phyloP scores from a whole-genome alignment of 495 filamentous ascomycete species.

The Letharia columbiana region DNA sequence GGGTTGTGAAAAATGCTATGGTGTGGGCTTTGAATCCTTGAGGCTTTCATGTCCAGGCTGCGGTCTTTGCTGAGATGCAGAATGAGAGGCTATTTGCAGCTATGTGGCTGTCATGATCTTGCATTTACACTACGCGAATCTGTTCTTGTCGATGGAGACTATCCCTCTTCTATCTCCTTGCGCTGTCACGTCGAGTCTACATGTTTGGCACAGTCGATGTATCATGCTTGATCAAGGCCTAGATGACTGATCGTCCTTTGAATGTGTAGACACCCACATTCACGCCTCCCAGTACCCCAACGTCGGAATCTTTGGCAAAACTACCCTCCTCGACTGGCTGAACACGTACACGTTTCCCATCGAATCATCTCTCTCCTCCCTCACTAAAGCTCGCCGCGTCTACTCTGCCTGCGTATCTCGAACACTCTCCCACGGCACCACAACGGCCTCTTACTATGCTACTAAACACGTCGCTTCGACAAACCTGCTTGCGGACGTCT shows the following conservation, averaged over 20 bases:
- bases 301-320: slow-evolving; percentile 78
- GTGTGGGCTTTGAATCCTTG: not conserved
- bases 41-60: not conserved
- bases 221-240: not conserved
- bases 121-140: too few relatives aligned
- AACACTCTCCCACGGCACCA: slow-evolving; percentile 83
- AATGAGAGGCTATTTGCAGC: not conserved
- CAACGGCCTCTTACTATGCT: slow-evolving; percentile 84
- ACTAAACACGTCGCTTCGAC: slow-evolving; percentile 75
- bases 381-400: slow-evolving; percentile 45
- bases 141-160: not conserved
- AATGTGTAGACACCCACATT: slow-evolving; percentile 71
- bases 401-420: slow-evolving; percentile 68
- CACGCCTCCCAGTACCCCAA: slow-evolving; percentile 95
- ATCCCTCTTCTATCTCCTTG: not conserved
- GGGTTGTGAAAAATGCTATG: too few relatives aligned
- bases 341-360: slow-evolving; percentile 92
- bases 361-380: slow-evolving; percentile 58
- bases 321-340: slow-evolving; percentile 85
- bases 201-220: not conserved
- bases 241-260: slow-evolving; percentile 13
- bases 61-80: not conserved
- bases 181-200: not conserved
- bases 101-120: not conserved
- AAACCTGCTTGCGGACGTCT: slow-evolving; percentile 79